Percentiles rank a stretch among this genome's conserved stretches.
phyloP scores from a whole-genome alignment of 2,329 filamentous ascomycete genomes.

The Fusarium decemcellulare region DNA sequence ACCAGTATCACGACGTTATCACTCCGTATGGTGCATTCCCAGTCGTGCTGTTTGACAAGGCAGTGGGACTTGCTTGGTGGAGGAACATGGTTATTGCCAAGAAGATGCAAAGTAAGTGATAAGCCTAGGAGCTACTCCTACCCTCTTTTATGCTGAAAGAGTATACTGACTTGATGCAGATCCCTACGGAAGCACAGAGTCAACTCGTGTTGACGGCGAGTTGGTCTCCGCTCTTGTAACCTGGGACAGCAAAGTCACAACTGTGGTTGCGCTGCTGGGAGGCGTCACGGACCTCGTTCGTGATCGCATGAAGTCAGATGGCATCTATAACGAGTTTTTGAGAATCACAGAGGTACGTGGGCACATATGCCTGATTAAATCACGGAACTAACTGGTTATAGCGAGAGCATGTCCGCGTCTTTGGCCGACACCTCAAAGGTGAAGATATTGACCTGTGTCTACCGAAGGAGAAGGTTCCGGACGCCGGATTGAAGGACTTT shows the following conservation, averaged over 20 bases:
- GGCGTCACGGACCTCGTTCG: slow-evolving; percentile 56
- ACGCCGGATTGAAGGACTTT: slow-evolving; percentile 48
- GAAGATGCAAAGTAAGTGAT: slow-evolving; percentile 59
- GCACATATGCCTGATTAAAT: too few species aligned
- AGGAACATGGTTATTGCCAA: slow-evolving; percentile 57
- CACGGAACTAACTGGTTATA: slow-evolving; percentile 14
- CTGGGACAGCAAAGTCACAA: slow-evolving; percentile 61
- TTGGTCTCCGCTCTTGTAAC: slow-evolving; percentile 56
- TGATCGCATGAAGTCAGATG: slow-evolving; percentile 54
- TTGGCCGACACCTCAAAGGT: slow-evolving; percentile 45
- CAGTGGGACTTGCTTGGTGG: slow-evolving; percentile 59
- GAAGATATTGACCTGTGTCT: slow-evolving; percentile 49
- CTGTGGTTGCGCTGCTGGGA: slow-evolving; percentile 55
- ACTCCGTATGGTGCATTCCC: slow-evolving; percentile 58
- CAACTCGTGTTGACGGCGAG: slow-evolving; percentile 55
- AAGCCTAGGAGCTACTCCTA: too few species aligned
- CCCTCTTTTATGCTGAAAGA: too few species aligned
- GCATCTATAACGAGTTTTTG: slow-evolving; percentile 56
- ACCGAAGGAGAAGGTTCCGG: slow-evolving; percentile 41
- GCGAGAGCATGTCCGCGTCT: slow-evolving; percentile 50
- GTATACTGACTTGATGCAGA: slow-evolving; percentile 38
- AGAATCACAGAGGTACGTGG: slow-evolving; percentile 46
- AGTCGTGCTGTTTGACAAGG: slow-evolving; percentile 54
- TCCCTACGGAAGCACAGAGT: slow-evolving; percentile 59
- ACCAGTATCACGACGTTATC: slow-evolving; percentile 58